Percentiles rank a stretch among this genome's conserved stretches.
Conservation (phyloP, 192 early-diverging fungal genomes). For the Backusella parvicylindrica region DNA sequence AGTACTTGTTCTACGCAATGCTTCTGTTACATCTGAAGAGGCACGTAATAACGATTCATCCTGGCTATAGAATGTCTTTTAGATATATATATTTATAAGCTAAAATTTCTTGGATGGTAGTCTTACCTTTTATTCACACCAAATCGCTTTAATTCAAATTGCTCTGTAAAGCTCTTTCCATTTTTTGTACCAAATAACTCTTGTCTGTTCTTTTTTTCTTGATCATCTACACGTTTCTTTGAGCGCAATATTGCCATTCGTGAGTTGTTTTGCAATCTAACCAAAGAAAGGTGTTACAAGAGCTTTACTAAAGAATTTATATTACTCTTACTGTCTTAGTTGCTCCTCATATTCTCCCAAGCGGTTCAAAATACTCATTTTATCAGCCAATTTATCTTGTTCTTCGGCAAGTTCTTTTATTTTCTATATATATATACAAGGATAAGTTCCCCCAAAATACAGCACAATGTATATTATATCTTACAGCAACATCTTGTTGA, state of each 20-base stretch:
- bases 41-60: conserved; percentile 46
- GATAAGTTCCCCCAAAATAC: background rate
- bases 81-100: too few species aligned
- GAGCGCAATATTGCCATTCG: conserved; percentile 48
- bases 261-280: conserved; percentile 47
- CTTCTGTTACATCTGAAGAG: conserved; percentile 54
- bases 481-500: conserved; percentile 21
- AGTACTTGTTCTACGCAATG: conserved; percentile 52
- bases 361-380: conserved; percentile 33
- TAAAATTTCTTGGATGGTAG: too few species aligned
- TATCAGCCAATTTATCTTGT: conserved; percentile 45
- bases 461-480: background rate
- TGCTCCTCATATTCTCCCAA: conserved; percentile 49
- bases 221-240: conserved; percentile 45
- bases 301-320: too few species aligned
- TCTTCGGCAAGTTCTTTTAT: conserved; percentile 48
- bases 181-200: conserved; percentile 31
- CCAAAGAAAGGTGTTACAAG: background rate
- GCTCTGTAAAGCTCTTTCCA: conserved; percentile 33
- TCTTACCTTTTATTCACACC: conserved; percentile 21
- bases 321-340: conserved; percentile 48
- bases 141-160: conserved; percentile 39
- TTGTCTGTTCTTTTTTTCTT: conserved; percentile 43
- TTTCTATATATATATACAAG: conserved; percentile 26
- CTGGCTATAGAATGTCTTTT: background rate